Base-by-base conservation (phyloP, 2,329 filamentous ascomycete species). In the Elsinoe batatas region DNA sequence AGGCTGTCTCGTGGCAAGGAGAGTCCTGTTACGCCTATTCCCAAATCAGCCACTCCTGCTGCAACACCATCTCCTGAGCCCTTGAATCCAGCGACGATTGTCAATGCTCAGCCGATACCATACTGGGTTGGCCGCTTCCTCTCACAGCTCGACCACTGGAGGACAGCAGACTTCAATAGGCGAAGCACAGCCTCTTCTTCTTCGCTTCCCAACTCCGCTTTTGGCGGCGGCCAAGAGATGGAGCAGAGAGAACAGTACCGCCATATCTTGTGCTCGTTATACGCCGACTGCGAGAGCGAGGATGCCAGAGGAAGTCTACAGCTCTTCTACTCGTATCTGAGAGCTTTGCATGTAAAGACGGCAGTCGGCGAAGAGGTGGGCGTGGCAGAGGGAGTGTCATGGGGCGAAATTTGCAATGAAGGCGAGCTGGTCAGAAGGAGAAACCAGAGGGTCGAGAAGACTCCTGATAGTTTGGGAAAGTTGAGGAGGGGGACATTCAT, bases 81-180 rank as follows among this genome's bases (percentile, higher is more conserved):
- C 53, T 44, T 43, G 33, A 15, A 55, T 15, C 40, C 38, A 6
- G 33, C 38, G 51, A 38, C 62, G 49, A 54, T 67, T 44, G 44
- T 38, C 49, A 59, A 33, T 13, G 58, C 63, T 8, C 63, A 71
- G 61, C 68, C 74, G 5, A 73, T 75, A 1, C 66, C 72, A 2
- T 85, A 83, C 65, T 86, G 83, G 83, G 71, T 75, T 10, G 83
- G 83, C 15, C 79, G 83, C 37, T 83, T 84, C 63, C 69, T 75
- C 51, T 69, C 79, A 1, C 67, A 84, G 0, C 72, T 78, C 51
- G 81, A 85, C 66, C 74, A 72, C n/a, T 74, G 77, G 59, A 72
- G 71, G 54, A 73, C 69, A 57, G 75, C 78, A 3, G 57, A 57
- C 63, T 76, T 56, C 74, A 79, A 6, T 72, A 78, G n/a, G 11